A percentile compares a stretch with the other conserved stretches of the same genome.
Evolutionary conservation across 768 basidiomycete species (phyloP).

Genomic region (Coprinellus micaceus): DNA sequence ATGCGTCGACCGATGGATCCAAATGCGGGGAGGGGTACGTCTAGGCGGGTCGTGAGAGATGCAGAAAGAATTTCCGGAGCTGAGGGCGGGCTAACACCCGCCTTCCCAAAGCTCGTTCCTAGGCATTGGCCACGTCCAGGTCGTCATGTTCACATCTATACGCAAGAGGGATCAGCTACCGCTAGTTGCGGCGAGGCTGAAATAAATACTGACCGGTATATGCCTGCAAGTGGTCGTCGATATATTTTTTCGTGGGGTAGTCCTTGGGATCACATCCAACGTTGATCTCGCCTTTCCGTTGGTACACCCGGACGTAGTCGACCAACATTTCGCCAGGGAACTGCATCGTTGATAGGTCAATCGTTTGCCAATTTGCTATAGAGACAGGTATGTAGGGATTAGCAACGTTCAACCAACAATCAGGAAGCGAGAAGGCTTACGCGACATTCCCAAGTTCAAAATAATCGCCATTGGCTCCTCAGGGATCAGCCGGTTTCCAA

Average conservation of each 20-base stretch:
- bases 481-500: constrained; percentile 58
- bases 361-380: constrained; percentile 62
- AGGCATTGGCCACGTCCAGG: constrained; percentile 40
- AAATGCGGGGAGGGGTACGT: not conserved
- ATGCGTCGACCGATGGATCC: not conserved
- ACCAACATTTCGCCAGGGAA: constrained; percentile 71
- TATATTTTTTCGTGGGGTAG: constrained; percentile 66
- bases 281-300: constrained; percentile 52
- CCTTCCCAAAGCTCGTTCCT: constrained; percentile 25
- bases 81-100: not conserved
- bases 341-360: constrained; percentile 49
- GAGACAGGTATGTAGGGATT: not conserved
- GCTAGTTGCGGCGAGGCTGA: too few species aligned
- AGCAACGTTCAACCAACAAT: not conserved
- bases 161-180: too few species aligned
- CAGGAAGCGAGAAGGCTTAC: constrained; percentile 26
- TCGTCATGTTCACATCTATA: constrained; percentile 40
- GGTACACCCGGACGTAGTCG: constrained; percentile 83
- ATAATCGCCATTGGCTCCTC: constrained; percentile 60
- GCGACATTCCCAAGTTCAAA: constrained; percentile 61
- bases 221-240: constrained; percentile 50
- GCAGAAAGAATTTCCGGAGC: too few species aligned
- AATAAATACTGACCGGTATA: constrained; percentile 48
- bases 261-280: constrained; percentile 63
- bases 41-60: not conserved